These are phyloP conservation scores for Trypanosoma melophagium DNA, from an alignment of 208 protist species.

Conservation along the genomic window DNA sequence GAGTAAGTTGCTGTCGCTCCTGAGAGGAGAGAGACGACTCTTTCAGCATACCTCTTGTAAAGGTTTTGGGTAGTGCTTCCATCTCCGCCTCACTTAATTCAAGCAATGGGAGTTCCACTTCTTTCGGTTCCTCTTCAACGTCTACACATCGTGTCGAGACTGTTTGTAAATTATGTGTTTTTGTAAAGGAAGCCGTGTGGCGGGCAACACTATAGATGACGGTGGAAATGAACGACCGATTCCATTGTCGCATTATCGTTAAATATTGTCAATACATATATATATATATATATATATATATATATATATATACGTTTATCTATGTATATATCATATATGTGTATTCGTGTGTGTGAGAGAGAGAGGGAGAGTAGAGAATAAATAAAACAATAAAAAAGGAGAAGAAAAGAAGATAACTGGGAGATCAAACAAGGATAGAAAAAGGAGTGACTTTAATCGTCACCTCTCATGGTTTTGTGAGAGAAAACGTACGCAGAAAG, in stretches of 20 bases:
- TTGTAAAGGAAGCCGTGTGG: neutral
- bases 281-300: neutral
- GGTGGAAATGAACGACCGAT: neutral
- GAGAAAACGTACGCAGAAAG: too few species aligned
- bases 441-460: too few species aligned
- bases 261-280: neutral
- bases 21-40: constrained; percentile 35
- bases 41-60: neutral
- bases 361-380: too few species aligned
- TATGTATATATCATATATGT: neutral
- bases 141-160: constrained; percentile 5
- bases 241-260: constrained; percentile 10
- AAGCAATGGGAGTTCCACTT: neutral
- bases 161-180: constrained; percentile 18
- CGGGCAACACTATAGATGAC: neutral
- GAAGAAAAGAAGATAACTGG: too few species aligned
- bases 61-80: constrained; percentile 17
- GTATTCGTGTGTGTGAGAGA: too few species aligned
- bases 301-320: neutral
- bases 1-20: constrained; percentile 41
- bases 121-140: neutral
- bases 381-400: too few species aligned
- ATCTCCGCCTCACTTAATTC: constrained; percentile 17
- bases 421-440: too few species aligned
- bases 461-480: too few species aligned